Base-by-base conservation (phyloP, 1,284 basidiomycete species). In the Mycosarcoma maydis region DNA sequence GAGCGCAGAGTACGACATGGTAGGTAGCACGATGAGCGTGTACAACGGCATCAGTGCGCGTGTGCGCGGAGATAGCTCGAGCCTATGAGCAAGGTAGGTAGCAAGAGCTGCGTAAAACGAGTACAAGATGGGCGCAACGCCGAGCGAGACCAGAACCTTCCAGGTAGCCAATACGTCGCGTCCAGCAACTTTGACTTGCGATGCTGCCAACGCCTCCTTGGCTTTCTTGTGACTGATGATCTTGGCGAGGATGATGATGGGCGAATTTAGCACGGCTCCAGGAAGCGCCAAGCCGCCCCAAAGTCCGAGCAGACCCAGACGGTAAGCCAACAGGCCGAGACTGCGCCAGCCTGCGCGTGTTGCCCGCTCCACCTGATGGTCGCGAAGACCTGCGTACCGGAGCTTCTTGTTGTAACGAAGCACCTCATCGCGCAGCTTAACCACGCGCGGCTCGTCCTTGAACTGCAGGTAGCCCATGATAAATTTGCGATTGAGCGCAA, bases 121-220 rank as follows among this genome's bases (percentile, higher is more conserved):
- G 84, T 98, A 98, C 29, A 98, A 84, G 7, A 96, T 84, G 7
- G 96, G 95, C 7, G 92, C 90, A 33, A 93, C 85, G 20, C 90
- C 96, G 46, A 98, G 85, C 11, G 93, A 95, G 50, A 98, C 94
- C 41, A 99, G 87, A 27, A 99, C 89, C 82, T 99, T 98, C 96
- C 96, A 98, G 3, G 94, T 94, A 0, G 94, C 96, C 16, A 99
- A 85, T 13, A 98, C 96, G 81, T 99, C 96, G 44, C 92, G 88
- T 24, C 90, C 96, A 30, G 92, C 91, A 57, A 99, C 88, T 84
- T 99, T 99, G 81, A 98, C 96, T 10, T 89, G 90, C 11, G 95
- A 98, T 8, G 92, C 94, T 37, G 94, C 95, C 55, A 98, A 89
- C 3, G 96, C 96, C 87, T 97, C 95, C 87, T 92, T 93, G 9